Evolutionary conservation across 352 stramenopile genomes (phyloP).

Genomic region (Elongisporangium undulatum): DNA sequence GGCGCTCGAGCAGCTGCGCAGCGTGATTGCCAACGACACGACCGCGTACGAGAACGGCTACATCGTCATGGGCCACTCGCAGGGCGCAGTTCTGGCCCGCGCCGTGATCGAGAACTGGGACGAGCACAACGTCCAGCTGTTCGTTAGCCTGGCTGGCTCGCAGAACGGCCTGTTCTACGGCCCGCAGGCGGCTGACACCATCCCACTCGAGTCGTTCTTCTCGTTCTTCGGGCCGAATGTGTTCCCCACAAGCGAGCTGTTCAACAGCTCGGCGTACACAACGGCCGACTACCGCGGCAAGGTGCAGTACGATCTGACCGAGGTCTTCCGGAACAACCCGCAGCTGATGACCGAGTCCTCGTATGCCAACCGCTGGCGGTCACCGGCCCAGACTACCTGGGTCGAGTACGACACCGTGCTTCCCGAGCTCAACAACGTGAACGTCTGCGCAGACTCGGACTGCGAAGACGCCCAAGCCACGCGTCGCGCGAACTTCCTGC

Average conservation of each 20-base stretch:
- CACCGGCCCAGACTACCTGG: slow-evolving; percentile 12
- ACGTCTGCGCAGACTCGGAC: neutral
- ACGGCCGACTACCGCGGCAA: slow-evolving; percentile 13
- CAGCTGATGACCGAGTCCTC: slow-evolving; percentile 10
- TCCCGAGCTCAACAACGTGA: slow-evolving; percentile 11
- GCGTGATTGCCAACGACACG: slow-evolving; percentile 4
- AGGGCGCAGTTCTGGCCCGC: slow-evolving; percentile 18
- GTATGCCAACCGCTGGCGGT: slow-evolving; percentile 14
- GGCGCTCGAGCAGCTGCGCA: slow-evolving; percentile 17
- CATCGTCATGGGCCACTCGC: slow-evolving; percentile 27
- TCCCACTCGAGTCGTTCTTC: slow-evolving; percentile 10
- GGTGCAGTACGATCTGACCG: slow-evolving; percentile 16
- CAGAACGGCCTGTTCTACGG: slow-evolving; percentile 33
- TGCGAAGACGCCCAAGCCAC: slow-evolving; percentile 4
- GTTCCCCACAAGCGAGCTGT: slow-evolving; percentile 6
- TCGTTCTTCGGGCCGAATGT: slow-evolving; percentile 8
- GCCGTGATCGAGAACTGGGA: slow-evolving; percentile 26
- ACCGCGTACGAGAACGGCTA: slow-evolving; percentile 17
- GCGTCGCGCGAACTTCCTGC: slow-evolving; percentile 20
- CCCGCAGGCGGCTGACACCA: slow-evolving; percentile 13
- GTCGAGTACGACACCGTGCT: slow-evolving; percentile 9
- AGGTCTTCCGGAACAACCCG: slow-evolving; percentile 5
- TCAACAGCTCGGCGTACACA: slow-evolving; percentile 18
- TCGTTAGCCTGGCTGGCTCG: slow-evolving; percentile 18
- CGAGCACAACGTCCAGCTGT: slow-evolving; percentile 18